Evolutionary conservation across 345 rosid species (phyloP), one percentile per base, ranked within the genome.

Genomic region (Gossypioides kirkii): DNA sequence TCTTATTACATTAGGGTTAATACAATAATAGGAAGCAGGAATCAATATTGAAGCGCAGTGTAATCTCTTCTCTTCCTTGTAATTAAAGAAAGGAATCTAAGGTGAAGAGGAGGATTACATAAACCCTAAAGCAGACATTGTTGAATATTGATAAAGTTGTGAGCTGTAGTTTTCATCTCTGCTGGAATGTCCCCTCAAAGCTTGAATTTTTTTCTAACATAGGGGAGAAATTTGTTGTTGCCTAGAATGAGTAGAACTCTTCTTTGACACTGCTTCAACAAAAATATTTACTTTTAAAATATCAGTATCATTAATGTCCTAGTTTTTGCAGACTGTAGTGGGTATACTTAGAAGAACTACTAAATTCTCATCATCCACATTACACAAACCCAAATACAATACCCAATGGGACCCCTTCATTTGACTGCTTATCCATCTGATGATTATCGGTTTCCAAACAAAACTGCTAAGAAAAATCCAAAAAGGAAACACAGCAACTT

Each of bases 151-250:
- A 47, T 47, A 3, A 67, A 47, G 22, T 25, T 67, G 8, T 25
- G 43, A 16, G 25, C 1, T 17, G 25, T 49, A 49, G 45, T 49
- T 68, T 68, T 68, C 71, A 26, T 26, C 58, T 10, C n/a, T 49
- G 43, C 43, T 49, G 23, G 58, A 68, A 49, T 68, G 72, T 47
- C 71, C 58, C 58, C 43, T 68, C 58, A 25, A 26, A 47, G 11
- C 52, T 28, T 26, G 2, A 4, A 32, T 32, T 4, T 25, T 47
- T 25, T 26, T 3, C 71, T 17, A 47, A 11, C 71, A 17, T 26
- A 49, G 43, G 71, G 23, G 3, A 68, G 43, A 68, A 67, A 67
- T 8, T 47, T 14, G 32, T 67, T 49, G 23, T 67, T 25, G 49
- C 58, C 56, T 49, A 49, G 6, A 26, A 4, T 32, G 4, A 32